A percentile compares a stretch with the other conserved stretches of the same genome.
Conservation (phyloP, 2,329 filamentous ascomycete genomes). For the Penicillium griseofulvum region DNA sequence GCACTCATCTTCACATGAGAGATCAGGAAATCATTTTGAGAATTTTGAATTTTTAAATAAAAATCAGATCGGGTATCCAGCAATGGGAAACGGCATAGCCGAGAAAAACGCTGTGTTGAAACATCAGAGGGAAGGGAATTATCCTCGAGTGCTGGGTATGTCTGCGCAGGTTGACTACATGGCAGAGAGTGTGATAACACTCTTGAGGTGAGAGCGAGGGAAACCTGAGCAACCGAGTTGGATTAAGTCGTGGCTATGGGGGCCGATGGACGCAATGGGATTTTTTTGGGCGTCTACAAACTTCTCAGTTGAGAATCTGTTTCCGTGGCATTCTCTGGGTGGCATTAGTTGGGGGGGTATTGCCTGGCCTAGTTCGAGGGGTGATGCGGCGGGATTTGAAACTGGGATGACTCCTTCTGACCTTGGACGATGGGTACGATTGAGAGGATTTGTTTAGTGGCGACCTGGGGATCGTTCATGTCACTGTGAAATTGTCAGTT, state of each 20-base stretch:
- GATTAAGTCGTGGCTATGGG: not conserved
- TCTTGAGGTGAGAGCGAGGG: not conserved
- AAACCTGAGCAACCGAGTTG: not conserved
- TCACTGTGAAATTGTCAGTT: conserved; percentile 50
- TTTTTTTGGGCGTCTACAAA: conserved; percentile 42
- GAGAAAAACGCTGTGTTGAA: conserved; percentile 29
- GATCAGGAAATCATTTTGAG: not conserved
- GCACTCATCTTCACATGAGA: not conserved
- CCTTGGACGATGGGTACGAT: conserved; percentile 83
- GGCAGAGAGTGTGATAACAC: conserved; percentile 5
- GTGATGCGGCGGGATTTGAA: conserved; percentile 55
- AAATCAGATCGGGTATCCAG: conserved; percentile 38
- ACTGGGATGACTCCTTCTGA: conserved; percentile 59
- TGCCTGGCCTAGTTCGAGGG: conserved; percentile 9
- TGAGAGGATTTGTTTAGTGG: conserved; percentile 77
- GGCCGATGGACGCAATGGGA: not conserved
- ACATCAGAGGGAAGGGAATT: conserved; percentile 11
- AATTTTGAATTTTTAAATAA: conserved; percentile 11
- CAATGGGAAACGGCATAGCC: conserved; percentile 20
- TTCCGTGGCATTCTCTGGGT: too few relatives aligned
- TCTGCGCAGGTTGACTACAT: conserved; percentile 27
- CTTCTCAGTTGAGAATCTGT: conserved; percentile 41
- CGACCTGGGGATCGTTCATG: conserved; percentile 62
- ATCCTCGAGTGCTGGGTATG: conserved; percentile 10
- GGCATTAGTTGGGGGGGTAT: conserved; percentile 17